A percentile compares a stretch with the other conserved stretches of the same genome.
These are phyloP conservation scores for Chlorella sp. DNA, from an alignment of 139 green algal genomes.

Conservation along the genomic window DNA sequence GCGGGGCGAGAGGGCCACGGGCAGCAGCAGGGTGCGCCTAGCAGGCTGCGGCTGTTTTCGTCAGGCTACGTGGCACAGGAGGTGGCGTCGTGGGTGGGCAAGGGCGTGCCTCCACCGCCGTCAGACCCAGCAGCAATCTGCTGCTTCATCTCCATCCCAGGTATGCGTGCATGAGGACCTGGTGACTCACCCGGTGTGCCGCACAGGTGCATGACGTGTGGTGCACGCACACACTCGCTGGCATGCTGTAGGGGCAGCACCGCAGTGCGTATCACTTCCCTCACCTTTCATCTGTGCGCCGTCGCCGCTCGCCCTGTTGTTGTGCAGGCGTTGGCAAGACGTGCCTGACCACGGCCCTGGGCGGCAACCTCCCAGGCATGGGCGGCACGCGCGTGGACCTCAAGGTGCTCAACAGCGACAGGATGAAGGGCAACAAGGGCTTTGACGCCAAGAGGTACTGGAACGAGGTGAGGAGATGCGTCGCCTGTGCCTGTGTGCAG, in stretches of 20 bases:
- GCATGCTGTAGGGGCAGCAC: too few relatives aligned
- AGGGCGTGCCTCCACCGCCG: conserved; percentile 18
- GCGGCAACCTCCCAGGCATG: neutral
- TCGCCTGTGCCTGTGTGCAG: too few relatives aligned
- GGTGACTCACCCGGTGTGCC: conserved; percentile 2
- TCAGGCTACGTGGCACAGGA: conserved; percentile 10
- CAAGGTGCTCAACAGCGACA: conserved; percentile 23
- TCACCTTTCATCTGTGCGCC: too few relatives aligned
- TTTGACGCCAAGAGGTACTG: conserved; percentile 13
- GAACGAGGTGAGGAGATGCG: too few relatives aligned
- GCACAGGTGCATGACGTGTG: neutral
- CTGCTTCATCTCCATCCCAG: conserved; percentile 43
- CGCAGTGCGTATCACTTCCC: too few relatives aligned
- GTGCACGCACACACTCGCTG: too few relatives aligned
- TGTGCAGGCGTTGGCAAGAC: neutral
- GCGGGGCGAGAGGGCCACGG: neutral
- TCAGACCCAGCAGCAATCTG: conserved; percentile 29
- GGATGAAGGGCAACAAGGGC: conserved; percentile 16
- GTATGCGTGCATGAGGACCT: conserved; percentile 10
- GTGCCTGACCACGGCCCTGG: neutral
- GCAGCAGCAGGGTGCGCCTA: too few relatives aligned
- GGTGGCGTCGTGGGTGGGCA: conserved; percentile 21
- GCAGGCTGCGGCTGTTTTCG: too few relatives aligned
- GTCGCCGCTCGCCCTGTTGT: too few relatives aligned
- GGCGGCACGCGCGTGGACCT: neutral